Base-by-base conservation (phyloP, 805 yeast genomes). In the Yamadazyma scolyti region DNA sequence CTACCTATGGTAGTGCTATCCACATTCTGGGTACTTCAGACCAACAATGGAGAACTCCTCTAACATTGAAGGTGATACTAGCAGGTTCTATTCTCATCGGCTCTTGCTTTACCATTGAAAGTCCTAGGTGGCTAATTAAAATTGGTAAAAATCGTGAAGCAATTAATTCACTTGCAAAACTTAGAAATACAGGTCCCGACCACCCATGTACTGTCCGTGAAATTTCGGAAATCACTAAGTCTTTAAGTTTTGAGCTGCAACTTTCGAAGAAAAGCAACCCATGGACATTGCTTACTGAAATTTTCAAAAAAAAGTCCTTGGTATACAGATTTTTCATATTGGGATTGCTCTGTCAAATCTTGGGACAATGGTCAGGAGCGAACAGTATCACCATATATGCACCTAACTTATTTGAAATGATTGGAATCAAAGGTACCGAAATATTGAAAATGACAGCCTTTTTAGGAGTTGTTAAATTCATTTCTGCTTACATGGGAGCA, bases 281-380 rank as follows among this genome's bases (percentile, higher is more conserved):
- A 16, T 14, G 6, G 21, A 26, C 9, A 8, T 28, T 22, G 11
- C 15, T 29, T 23, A 18, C 10, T 17, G 16, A 20, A 24, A 19
- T 19, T 19, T 9, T 45, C 8, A 18, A 34, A 6, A 56, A 52
- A 18, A 55, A 45, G 29, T 62, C 73, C 4, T 55, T 68, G 33
- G 48, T 69, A 31, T 67, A 68, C 50, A 56, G 78, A 50, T 56
- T 55, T 40, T 55, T 73, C 29, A 39, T 55, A 6, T 39, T 73
- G 20, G 65, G 69, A 20, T 36, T 62, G 13, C 34, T 48, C 32
- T 58, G 65, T 20, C 79, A 72, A 48, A 20, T 73, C 7, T 52
- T 73, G 23, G 68, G 69, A 18, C 79, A 74, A 50, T 75, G 78
- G 78, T 61, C 73, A 16, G 77, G 78, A 30, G 71, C 78, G 5